Evolutionary conservation across 176 grass and related monocot genomes (phyloP), one percentile per base, ranked within the genome.

Genomic region (Triticum dicoccoides): DNA sequence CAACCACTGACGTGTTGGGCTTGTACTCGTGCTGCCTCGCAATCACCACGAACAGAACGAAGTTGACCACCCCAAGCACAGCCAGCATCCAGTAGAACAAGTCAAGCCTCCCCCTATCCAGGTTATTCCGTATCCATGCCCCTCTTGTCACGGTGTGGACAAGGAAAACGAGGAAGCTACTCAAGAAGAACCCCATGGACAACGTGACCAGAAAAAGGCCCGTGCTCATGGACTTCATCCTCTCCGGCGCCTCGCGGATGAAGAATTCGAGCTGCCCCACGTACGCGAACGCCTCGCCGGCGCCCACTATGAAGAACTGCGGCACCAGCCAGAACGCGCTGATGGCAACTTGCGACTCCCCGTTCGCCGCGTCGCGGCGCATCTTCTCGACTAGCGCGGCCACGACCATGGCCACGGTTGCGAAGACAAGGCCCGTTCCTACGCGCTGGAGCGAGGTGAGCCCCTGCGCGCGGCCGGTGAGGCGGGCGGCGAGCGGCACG

Each of bases 211-310:
- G 82, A 35, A 92, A 93, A 3, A 96, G 86, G 8, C 73, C 87
- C 30, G 88, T 96, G 86, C 94, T 92, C 88, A 93, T 87, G 38
- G 90, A 93, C 75, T 96, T 93, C 89, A 93, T 87, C 70, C 89
- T 30, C 77, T 91, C 91, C 0, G 94, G 94, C 41, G 89, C 91
- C 87, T 97, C 87, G 15, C 84, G 80, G 74, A 91, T 92, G 83
- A 97, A 97, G 87, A 93, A 97, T 73, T 97, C 94, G 3, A 92
- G 84, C 79, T 97, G 94, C 5, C 91, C 94, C 64, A 96, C 94
- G 77, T 97, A 92, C 17, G 89, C 87, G 54, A 97, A 97, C 4
- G 87, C 94, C 89, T 97, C 94, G 17, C 90, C 91, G 38, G 84
- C 91, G 23, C 94, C 94, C 0, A 93, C 88, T 0, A 97, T 85